Base-by-base conservation (phyloP, 1,139 yeast species). In the Taiozyma sp. region DNA sequence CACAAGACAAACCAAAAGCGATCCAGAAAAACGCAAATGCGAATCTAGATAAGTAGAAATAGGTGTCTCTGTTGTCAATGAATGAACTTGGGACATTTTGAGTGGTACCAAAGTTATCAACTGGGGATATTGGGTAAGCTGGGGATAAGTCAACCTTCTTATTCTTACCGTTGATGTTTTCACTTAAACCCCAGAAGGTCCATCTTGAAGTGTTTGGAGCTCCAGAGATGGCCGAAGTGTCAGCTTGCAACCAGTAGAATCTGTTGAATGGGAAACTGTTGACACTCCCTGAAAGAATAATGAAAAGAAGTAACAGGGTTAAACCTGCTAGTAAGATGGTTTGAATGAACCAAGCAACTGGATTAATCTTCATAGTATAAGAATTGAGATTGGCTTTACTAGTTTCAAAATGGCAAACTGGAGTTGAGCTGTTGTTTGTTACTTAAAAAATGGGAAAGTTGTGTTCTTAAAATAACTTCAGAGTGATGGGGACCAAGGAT, bases 111-210 rank as follows among this genome's bases (percentile, higher is more conserved):
- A 84, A 86, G 70, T 87, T 86, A 67, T 85, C 89, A 52, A 70
- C 77, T 32, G 93, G 93, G 7, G 91, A 83, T 57, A 87, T 70
- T 53, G 92, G 88, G 63, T 73, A 77, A 46, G 86, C 92, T 19
- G 84, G 79, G 48, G 75, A 70, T 56, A 71, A 70, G 61, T 70
- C 64, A 27, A 62, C 53, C 52, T 74, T 71, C 24, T 58, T 49
- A 24, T 68, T 70, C 42, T 63, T 61, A 47, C 60, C 56, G 23
- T 54, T 56, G 6, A 52, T 55, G 19, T 46, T 54, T 47, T 71
- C 70, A 51, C 77, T 75, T 46, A 84, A 78, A 60, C 93, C 93
- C 95, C 95, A 87, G 73, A 82, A 87, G 3, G 92, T 83, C 93
- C 93, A 87, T 57, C 88, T 81, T 22, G 89, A 72, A 34, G 67